Conservation (phyloP, 176 grass and related monocot species). For the Eremochloa ophiuroides region DNA sequence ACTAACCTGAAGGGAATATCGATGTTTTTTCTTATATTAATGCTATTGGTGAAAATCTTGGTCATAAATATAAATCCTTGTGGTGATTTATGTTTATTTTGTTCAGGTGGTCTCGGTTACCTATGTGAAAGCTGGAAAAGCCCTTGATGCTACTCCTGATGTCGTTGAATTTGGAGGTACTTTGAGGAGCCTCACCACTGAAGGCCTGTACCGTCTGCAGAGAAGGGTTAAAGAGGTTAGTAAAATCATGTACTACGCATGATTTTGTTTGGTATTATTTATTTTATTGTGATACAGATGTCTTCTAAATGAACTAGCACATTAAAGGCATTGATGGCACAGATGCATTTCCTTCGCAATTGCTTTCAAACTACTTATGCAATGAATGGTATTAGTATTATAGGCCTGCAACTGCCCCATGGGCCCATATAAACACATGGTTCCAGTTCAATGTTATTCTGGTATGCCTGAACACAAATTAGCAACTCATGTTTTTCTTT, state of each 20-base stretch:
- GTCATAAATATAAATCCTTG: background rate
- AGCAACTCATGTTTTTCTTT: background rate
- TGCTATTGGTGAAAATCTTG: background rate
- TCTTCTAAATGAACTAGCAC: background rate
- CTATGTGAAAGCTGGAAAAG: constrained; percentile 66
- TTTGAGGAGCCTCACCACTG: constrained; percentile 85
- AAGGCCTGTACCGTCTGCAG: constrained; percentile 56
- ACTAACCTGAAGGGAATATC: background rate
- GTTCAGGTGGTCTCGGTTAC: constrained; percentile 75
- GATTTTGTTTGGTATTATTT: background rate
- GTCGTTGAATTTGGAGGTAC: constrained; percentile 87
- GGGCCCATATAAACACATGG: background rate
- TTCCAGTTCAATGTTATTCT: background rate
- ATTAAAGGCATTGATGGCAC: background rate
- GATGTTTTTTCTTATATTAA: background rate
- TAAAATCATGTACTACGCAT: background rate
- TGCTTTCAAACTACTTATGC: background rate
- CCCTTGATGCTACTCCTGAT: constrained; percentile 47
- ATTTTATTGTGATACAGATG: background rate
- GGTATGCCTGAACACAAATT: background rate
- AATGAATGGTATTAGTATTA: background rate
- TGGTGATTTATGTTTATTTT: constrained; percentile 19
- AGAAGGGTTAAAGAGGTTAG: constrained; percentile 75
- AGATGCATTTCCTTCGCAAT: background rate
- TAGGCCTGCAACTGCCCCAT: background rate